Percentiles rank a stretch among this genome's conserved stretches.
phyloP scores from a whole-genome alignment of 2,329 filamentous ascomycete species.

The Penicillium sp. region DNA sequence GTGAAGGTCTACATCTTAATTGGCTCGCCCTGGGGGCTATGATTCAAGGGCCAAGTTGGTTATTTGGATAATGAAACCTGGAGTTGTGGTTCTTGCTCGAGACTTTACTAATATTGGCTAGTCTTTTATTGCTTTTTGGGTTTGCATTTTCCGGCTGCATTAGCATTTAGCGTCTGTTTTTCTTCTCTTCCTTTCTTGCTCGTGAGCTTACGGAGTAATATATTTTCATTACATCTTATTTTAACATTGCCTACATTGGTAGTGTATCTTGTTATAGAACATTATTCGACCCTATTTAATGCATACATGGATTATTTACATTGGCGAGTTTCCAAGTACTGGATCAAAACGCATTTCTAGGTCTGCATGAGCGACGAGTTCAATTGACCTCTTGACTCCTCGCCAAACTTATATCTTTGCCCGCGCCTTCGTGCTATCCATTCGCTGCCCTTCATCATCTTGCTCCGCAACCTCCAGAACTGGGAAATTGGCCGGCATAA shows the following conservation, averaged over 20 bases:
- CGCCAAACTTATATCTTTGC: constrained; percentile 25
- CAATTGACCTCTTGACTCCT: background rate
- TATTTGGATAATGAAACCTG: background rate
- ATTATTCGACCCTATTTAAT: background rate
- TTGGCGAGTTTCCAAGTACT: background rate
- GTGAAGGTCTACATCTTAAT: background rate
- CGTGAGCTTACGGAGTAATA: constrained; percentile 4
- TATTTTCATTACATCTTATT: background rate
- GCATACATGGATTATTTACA: background rate
- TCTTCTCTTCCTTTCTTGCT: constrained; percentile 2
- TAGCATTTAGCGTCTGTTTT: constrained; percentile 16
- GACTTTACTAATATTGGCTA: background rate
- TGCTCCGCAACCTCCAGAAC: constrained; percentile 73
- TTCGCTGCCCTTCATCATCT: constrained; percentile 71
- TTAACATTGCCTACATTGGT: background rate
- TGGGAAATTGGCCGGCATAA: constrained; percentile 73
- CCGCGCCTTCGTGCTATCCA: constrained; percentile 60
- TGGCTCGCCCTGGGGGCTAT: too few species aligned
- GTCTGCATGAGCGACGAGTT: background rate
- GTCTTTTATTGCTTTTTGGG: background rate
- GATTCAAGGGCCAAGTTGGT: background rate
- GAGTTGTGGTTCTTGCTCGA: background rate
- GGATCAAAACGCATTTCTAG: background rate
- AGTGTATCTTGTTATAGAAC: background rate
- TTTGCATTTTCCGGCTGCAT: constrained; percentile 17